Conservation (phyloP, 2,329 filamentous ascomycete species). For the Botrytis paeoniae region DNA sequence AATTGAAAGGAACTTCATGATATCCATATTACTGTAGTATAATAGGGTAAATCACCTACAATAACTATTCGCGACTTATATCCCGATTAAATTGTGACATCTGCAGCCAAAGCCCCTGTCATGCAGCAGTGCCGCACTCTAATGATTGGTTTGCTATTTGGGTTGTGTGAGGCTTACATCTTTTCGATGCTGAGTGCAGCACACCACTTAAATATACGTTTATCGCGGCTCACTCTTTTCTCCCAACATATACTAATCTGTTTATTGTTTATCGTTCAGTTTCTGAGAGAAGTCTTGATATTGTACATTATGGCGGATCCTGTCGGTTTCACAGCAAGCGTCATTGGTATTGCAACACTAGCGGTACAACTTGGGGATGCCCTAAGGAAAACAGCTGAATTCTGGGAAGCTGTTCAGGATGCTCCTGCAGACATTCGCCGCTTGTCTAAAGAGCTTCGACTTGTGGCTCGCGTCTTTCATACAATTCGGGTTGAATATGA, state of each 20-base stretch:
- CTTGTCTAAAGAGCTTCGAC: constrained; percentile 17
- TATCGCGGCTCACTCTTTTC: background rate
- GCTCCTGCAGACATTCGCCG: constrained; percentile 22
- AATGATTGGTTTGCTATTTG: background rate
- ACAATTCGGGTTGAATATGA: constrained; percentile 9
- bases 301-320: background rate
- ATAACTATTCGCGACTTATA: background rate
- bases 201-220: background rate
- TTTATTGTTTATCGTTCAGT: background rate
- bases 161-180: background rate
- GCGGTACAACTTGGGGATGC: constrained; percentile 19
- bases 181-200: background rate
- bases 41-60: background rate
- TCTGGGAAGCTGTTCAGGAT: constrained; percentile 23
- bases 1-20: constrained; percentile 44
- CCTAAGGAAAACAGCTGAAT: constrained; percentile 19
- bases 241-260: no score
- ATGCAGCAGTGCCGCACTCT: background rate
- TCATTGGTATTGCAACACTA: constrained; percentile 22
- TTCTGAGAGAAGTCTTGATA: background rate
- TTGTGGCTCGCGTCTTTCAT: constrained; percentile 18
- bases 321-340: constrained; percentile 19
- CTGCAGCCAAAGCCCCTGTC: background rate
- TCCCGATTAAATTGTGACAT: background rate
- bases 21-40: background rate